Base-by-base conservation (phyloP, 1,139 yeast species). In the Keqinozyma sinolaborantium region DNA sequence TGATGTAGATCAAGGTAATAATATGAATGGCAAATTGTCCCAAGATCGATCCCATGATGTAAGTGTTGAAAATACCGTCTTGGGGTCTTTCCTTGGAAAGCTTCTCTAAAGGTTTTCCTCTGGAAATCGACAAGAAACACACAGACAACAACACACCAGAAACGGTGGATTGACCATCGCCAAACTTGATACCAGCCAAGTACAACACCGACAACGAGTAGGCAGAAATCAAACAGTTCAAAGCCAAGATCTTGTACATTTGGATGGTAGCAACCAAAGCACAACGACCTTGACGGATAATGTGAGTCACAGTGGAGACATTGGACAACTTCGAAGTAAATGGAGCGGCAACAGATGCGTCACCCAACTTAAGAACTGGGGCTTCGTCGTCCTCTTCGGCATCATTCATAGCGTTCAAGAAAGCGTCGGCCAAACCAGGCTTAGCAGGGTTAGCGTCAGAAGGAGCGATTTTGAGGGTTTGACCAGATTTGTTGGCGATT, bases 301-400 rank as follows among this genome's bases (percentile, higher is more conserved):
- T 86, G 53, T 88, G 83, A 33, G 95, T 85, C 36, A 94, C 97
- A 34, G 98, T 83, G 35, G 92, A 77, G 30, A 94, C 98, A 55
- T 84, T 85, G 23, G 96, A 79, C 46, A 92, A 76, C 57, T 92
- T 92, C 16, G 97, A 90, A 13, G 99, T 92, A 57, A 92, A 88
- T 28, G 99, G 99, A 24, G 99, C 99, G 35, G 99, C 99, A 50
- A 94, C 96, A 16, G 97, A 90, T 7, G 99, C 99, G 65, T 92
- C 99, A 50, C 99, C 99, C 35, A 92, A 72, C 58, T 92, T 94
- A 63, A 92, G 74, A 29, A 85, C 79, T 36, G 99, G 98, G 0
- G 94, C 95, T 46, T 90, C 97, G 35, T 70, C 83, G 34, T 81
- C 92, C 19, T 73, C 84, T 44, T 79, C 88, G 33, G 78, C 77